Percentiles rank a stretch among this genome's conserved stretches.
Evolutionary conservation across 306 rosid species (phyloP).

Genomic region (Vachellia pachyceras): DNA sequence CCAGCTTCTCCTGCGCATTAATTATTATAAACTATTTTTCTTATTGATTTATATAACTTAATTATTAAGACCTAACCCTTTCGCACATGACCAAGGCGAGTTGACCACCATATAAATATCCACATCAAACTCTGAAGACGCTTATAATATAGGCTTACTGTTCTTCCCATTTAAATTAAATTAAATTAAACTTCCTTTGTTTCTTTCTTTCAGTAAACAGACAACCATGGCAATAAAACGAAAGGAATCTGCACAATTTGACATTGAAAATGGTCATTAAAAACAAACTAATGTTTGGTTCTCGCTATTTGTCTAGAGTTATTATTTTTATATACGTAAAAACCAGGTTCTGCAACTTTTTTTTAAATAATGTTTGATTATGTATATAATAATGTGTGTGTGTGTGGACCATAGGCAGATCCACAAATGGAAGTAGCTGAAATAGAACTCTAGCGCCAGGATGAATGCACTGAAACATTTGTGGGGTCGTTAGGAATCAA

Average conservation of each 20-base stretch:
- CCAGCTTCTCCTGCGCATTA: slow-evolving; percentile 28
- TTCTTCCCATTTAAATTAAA: neutral
- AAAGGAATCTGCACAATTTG: slow-evolving; percentile 33
- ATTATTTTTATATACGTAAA: neutral
- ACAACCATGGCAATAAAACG: slow-evolving; percentile 34
- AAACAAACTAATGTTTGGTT: slow-evolving; percentile 31
- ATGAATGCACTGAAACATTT: slow-evolving; percentile 45
- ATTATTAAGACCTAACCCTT: slow-evolving; percentile 19
- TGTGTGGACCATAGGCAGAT: slow-evolving; percentile 8
- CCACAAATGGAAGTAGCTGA: slow-evolving; percentile 22
- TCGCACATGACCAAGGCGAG: slow-evolving; percentile 20
- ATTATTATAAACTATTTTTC: slow-evolving; percentile 12
- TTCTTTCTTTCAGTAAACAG: slow-evolving; percentile 10
- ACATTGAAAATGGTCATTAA: neutral
- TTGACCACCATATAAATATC: slow-evolving; percentile 36
- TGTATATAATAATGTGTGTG: neutral
- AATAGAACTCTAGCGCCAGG: slow-evolving; percentile 43
- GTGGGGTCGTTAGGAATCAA: slow-evolving; percentile 51
- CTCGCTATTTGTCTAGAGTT: neutral
- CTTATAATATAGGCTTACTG: slow-evolving; percentile 14
- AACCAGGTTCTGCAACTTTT: slow-evolving; percentile 27
- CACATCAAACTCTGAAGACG: slow-evolving; percentile 28
- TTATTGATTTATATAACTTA: slow-evolving; percentile 12
- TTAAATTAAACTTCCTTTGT: no score
- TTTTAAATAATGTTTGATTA: neutral